A percentile compares a stretch with the other conserved stretches of the same genome.
These are phyloP conservation scores for Clavariopsis aquatica DNA, from an alignment of 495 filamentous ascomycete species.

Conservation along the genomic window DNA sequence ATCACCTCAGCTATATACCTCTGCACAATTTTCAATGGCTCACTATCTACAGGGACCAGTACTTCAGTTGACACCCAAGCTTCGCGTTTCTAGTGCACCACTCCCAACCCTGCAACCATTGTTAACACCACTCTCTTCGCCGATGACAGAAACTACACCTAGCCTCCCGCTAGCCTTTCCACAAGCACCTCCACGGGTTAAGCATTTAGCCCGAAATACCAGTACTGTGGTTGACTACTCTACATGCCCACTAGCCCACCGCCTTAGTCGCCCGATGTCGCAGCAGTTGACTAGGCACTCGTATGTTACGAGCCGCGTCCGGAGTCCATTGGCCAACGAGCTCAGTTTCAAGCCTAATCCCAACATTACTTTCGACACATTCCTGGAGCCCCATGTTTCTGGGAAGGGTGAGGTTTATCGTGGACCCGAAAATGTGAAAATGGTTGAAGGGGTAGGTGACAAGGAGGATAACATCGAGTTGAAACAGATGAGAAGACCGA, in stretches of 20 bases:
- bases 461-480: background rate
- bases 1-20: background rate
- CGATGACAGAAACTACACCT: background rate
- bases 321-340: constrained; percentile 9
- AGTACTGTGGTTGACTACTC: constrained; percentile 17
- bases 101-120: background rate
- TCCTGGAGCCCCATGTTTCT: constrained; percentile 20
- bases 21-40: background rate
- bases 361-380: constrained; percentile 23
- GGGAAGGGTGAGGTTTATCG: constrained; percentile 30
- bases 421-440: constrained; percentile 15
- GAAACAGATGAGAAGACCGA: background rate
- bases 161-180: background rate
- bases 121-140: no score
- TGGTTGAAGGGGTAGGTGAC: background rate
- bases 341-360: background rate
- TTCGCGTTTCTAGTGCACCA: constrained; percentile 3
- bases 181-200: background rate
- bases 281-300: background rate
- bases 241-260: background rate
- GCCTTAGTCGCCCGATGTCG: background rate
- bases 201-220: background rate
- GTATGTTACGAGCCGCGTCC: background rate
- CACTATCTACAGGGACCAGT: background rate
- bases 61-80: background rate